These are phyloP conservation scores for Podospora pseudoanserina DNA, from an alignment of 495 filamentous ascomycete species.

Conservation along the genomic window DNA sequence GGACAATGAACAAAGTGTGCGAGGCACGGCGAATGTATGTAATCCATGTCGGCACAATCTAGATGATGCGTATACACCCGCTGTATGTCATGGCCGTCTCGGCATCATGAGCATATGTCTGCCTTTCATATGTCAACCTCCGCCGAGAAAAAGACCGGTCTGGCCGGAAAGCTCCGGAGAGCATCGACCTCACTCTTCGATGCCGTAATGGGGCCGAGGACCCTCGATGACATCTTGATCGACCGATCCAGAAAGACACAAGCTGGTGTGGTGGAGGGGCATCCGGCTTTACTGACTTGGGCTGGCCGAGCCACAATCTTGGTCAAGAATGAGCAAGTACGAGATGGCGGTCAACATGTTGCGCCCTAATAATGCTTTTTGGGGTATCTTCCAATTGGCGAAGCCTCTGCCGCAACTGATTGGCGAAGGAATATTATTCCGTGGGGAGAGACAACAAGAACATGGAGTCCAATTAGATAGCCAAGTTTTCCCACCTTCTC, in stretches of 20 bases:
- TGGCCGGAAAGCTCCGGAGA: slow-evolving; percentile 3
- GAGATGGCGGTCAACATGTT: slow-evolving; percentile 6
- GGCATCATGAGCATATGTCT: not conserved
- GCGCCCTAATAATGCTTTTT: not conserved
- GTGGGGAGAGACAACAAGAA: not conserved
- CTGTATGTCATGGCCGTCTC: not conserved
- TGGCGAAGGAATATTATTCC: not conserved
- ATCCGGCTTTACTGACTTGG: not conserved
- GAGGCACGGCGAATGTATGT: not conserved
- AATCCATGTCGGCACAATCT: slow-evolving; percentile 4
- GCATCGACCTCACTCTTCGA: not conserved
- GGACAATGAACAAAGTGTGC: not conserved
- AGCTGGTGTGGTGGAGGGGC: not conserved
- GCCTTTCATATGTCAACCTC: slow-evolving; percentile 3
- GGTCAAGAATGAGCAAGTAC: not conserved
- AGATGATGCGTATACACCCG: slow-evolving; percentile 9
- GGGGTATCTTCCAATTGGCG: not conserved
- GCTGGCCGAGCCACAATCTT: not conserved
- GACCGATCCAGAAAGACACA: not conserved
- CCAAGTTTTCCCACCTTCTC: slow-evolving; percentile 1
- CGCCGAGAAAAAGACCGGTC: slow-evolving; percentile 1
- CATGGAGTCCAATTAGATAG: slow-evolving; percentile 3
- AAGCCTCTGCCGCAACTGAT: not conserved
- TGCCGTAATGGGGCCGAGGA: not conserved
- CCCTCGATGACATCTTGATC: not conserved